These are phyloP conservation scores for Umbelopsis isabellina DNA, from an alignment of 192 early-diverging fungal genomes.

Conservation along the genomic window DNA sequence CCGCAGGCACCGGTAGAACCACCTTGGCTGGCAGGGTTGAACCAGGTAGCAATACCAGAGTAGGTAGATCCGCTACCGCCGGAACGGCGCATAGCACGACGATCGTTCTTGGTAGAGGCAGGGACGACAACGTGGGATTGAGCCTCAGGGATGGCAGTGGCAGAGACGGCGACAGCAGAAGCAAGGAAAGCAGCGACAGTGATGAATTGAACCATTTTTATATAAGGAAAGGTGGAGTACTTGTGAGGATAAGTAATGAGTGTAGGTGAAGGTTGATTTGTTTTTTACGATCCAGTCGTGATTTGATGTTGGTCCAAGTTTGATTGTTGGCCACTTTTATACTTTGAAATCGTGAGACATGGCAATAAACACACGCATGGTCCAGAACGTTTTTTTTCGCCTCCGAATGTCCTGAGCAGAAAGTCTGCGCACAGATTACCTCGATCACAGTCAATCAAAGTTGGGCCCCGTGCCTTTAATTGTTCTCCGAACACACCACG, in stretches of 20 bases:
- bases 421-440: not conserved
- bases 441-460: conserved; percentile 12
- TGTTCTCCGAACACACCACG: not conserved
- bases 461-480: conserved; percentile 2
- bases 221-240: not conserved
- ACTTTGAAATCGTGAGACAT: not conserved
- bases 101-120: conserved; percentile 7
- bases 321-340: conserved; percentile 1
- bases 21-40: conserved; percentile 38
- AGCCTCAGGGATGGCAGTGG: not conserved
- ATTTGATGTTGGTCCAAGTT: not conserved
- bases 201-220: conserved; percentile 17
- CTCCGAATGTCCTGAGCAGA: not conserved
- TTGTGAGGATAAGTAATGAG: not conserved
- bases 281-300: not conserved
- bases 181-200: conserved; percentile 17
- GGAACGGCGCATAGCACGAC: conserved; percentile 25
- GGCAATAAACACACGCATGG: not conserved
- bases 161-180: conserved; percentile 5
- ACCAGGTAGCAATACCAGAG: conserved; percentile 45
- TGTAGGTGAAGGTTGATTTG: not conserved
- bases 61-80: conserved; percentile 21
- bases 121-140: not conserved
- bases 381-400: conserved; percentile 6
- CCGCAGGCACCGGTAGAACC: conserved; percentile 44